These are phyloP conservation scores for Xylaria sp. DNA, from an alignment of 2,329 filamentous ascomycete species.

Conservation along the genomic window DNA sequence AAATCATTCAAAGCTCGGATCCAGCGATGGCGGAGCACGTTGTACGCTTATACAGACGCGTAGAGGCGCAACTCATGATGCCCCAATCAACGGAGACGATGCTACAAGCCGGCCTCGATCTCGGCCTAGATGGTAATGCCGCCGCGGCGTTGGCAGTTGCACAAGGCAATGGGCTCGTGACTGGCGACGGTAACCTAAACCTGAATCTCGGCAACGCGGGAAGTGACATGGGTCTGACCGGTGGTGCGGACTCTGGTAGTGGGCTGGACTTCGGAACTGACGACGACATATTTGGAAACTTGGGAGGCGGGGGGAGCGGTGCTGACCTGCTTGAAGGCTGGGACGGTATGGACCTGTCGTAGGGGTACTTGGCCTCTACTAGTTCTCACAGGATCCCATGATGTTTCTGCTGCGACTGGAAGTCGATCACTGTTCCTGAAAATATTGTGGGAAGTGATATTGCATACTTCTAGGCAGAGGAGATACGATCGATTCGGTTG, in stretches of 20 bases:
- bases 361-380: background rate
- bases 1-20: conserved; percentile 62
- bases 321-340: conserved; percentile 40
- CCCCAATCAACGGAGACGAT: conserved; percentile 46
- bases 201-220: conserved; percentile 48
- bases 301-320: conserved; percentile 35
- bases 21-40: conserved; percentile 63
- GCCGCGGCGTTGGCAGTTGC: conserved; percentile 49
- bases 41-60: conserved; percentile 66
- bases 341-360: conserved; percentile 38
- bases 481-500: background rate
- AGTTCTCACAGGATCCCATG: no score
- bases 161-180: conserved; percentile 44
- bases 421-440: background rate
- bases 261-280: conserved; percentile 46
- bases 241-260: conserved; percentile 46
- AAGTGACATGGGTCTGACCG: conserved; percentile 34
- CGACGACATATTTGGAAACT: conserved; percentile 52
- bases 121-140: conserved; percentile 49
- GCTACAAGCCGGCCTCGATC: conserved; percentile 50
- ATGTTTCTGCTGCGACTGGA: background rate
- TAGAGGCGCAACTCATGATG: conserved; percentile 67
- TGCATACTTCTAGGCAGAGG: background rate
- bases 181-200: conserved; percentile 45
- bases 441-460: background rate